Conservation (phyloP, 2,329 filamentous ascomycete genomes). For the Myrmaecium sp. region DNA sequence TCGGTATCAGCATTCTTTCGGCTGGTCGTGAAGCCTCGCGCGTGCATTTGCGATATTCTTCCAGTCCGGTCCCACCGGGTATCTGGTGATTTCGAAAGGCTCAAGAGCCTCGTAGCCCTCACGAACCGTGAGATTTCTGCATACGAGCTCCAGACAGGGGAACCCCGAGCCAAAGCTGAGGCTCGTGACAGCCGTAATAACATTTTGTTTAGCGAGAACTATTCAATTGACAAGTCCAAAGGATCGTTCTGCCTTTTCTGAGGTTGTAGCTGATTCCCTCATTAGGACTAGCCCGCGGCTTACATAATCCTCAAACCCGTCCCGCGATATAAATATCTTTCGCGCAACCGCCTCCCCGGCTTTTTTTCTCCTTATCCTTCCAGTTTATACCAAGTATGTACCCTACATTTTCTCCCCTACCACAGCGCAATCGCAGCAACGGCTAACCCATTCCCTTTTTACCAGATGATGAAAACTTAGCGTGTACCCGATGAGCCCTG, state of each 20-base stretch:
- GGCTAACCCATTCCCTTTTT: conserved; percentile 11
- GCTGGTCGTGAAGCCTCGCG: no score
- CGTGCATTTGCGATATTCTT: no score
- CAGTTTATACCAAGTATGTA: conserved; percentile 94
- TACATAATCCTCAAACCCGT: conserved; percentile 3
- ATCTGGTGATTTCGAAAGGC: no score
- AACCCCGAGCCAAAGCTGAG: conserved; percentile 6
- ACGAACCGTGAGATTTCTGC: conserved; percentile 17
- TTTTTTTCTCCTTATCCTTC: conserved; percentile 63
- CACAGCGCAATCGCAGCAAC: conserved; percentile 9
- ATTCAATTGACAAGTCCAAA: no score
- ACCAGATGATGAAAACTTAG: conserved; percentile 99
- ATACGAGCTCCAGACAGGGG: conserved; percentile 13
- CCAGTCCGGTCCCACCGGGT: no score
- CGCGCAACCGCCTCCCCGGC: conserved; percentile 3
- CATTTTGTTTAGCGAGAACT: no score
- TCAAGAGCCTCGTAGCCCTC: conserved; percentile 13
- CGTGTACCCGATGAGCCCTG: conserved; percentile 80
- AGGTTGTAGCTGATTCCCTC: not conserved
- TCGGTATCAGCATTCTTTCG: no score
- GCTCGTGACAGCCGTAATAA: conserved; percentile 9
- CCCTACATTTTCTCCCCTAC: conserved; percentile 3
- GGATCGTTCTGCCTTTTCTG: no score
- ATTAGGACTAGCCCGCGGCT: conserved; percentile 1
- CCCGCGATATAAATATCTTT: not conserved